Evolutionary conservation across 441 rosid species (phyloP).

Genomic region (Aquilaria agallochum): DNA sequence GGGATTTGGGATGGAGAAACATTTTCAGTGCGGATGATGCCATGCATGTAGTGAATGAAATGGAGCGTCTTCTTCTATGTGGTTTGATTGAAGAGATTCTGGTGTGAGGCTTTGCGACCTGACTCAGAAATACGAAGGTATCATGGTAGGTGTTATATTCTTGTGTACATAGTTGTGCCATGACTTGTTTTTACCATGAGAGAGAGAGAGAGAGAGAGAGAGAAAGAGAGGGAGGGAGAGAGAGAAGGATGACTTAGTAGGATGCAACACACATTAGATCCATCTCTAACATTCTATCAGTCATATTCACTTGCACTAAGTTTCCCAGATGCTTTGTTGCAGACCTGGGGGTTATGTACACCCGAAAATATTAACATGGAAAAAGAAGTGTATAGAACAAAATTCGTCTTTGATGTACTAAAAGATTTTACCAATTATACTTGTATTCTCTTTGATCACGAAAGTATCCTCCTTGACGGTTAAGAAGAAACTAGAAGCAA

Average conservation of each 20-base stretch:
- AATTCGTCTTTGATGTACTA: too few species aligned
- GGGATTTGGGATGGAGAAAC: slow-evolving; percentile 85
- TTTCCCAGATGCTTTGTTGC: not conserved
- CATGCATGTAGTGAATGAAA: slow-evolving; percentile 46
- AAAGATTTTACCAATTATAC: too few species aligned
- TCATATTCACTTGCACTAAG: not conserved
- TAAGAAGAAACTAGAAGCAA: too few species aligned
- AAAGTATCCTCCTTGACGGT: too few species aligned
- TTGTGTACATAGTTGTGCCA: slow-evolving; percentile 19
- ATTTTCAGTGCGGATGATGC: slow-evolving; percentile 48
- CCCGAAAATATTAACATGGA: too few species aligned
- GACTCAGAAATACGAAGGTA: slow-evolving; percentile 10
- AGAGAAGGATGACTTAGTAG: not conserved
- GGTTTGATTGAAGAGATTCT: slow-evolving; percentile 55
- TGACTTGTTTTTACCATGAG: not conserved
- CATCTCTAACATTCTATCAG: not conserved
- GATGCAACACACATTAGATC: not conserved
- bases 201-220: too few species aligned
- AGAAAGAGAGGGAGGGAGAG: not conserved
- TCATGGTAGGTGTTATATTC: not conserved
- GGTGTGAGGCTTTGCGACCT: slow-evolving; percentile 14
- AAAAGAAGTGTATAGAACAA: too few species aligned
- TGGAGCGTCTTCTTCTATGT: slow-evolving; percentile 51
- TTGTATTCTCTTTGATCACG: too few species aligned
- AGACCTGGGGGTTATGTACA: too few species aligned